Base-by-base conservation (phyloP, 2,329 filamentous ascomycete genomes). In the Fusarium sp. region DNA sequence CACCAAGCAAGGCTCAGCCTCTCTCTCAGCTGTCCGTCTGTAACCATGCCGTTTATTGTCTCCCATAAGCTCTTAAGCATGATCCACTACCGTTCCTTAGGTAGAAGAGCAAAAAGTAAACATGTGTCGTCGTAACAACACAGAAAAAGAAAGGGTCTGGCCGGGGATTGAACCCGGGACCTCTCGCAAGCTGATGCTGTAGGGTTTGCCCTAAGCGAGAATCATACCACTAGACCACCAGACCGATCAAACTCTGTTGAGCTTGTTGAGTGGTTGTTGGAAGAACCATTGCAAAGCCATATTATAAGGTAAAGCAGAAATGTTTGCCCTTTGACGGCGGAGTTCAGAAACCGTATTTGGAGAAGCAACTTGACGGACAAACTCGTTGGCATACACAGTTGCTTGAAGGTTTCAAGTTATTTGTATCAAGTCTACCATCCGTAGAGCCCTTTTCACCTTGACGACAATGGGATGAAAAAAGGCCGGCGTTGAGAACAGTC, bases 81-180 rank as follows among this genome's bases (percentile, higher is more conserved):
- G 25, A 25, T 25, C 25, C 5, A 25, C 25, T 25, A 25, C 25
- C 25, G 25, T 25, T 25, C 25, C 4, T 25, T 3, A 25, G 25
- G 25, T 25, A 9, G 0, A 47, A 47, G 2, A 47, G 14, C 42
- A 47, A 27, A 47, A 47, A 47, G 9, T 13, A 50, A 35, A 35
- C 16, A 2, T 7, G 8, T 9, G 27, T 9, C 25, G 27, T 29
- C 7, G 7, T 2, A 29, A 29, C 29, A 31, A 31, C 29, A 31
- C 7, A 10, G 29, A 31, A 50, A 47, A 52, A 25, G 35, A 29
- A 71, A 77, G 83, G 83, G 82, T 83, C 82, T 83, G 82, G 82
- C 83, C 83, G 83, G 82, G 83, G 82, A 84, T 85, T 83, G 83
- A 85, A 84, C 83, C 82, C 83, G 83, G 83, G 83, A 84, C 83